These are phyloP conservation scores for Globisporangium irregulare DNA, from an alignment of 352 stramenopile genomes.

Conservation along the genomic window DNA sequence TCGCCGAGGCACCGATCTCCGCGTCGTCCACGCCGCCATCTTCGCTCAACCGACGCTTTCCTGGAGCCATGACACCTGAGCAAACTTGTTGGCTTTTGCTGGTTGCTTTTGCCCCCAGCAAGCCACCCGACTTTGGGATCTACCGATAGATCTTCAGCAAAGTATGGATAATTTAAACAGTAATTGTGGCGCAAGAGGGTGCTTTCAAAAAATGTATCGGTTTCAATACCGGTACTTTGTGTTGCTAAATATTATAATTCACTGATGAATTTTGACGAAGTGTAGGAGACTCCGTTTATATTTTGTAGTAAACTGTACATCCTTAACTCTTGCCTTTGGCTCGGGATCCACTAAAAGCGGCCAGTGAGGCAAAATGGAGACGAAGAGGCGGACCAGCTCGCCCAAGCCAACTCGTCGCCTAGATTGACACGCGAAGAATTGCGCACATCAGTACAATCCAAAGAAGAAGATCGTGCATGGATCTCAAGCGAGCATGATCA, in stretches of 20 bases:
- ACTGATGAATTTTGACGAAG: too few relatives aligned
- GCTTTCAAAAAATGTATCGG: too few relatives aligned
- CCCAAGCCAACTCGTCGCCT: neutral
- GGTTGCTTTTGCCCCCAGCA: neutral
- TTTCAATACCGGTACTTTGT: too few relatives aligned
- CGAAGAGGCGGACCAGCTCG: neutral
- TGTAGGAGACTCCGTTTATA: too few relatives aligned
- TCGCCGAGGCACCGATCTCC: conserved; percentile 16
- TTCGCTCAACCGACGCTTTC: conserved; percentile 24
- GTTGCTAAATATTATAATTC: too few relatives aligned
- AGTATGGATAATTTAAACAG: neutral
- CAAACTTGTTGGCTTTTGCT: neutral
- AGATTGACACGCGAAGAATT: neutral
- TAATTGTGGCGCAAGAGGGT: too few relatives aligned
- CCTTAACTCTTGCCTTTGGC: too few relatives aligned
- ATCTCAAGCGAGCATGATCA: conserved; percentile 2
- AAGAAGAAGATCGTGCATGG: neutral
- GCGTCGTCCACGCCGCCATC: conserved; percentile 9
- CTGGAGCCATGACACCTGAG: neutral
- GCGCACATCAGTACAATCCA: neutral
- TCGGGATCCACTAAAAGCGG: too few relatives aligned
- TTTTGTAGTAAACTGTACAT: too few relatives aligned
- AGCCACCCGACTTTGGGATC: neutral
- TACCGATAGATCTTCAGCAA: neutral
- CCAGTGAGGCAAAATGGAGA: neutral